A percentile compares a stretch with the other conserved stretches of the same genome.
phyloP scores from a whole-genome alignment of 2,329 filamentous ascomycete species.

The Sporothrix pseudoabietina region DNA sequence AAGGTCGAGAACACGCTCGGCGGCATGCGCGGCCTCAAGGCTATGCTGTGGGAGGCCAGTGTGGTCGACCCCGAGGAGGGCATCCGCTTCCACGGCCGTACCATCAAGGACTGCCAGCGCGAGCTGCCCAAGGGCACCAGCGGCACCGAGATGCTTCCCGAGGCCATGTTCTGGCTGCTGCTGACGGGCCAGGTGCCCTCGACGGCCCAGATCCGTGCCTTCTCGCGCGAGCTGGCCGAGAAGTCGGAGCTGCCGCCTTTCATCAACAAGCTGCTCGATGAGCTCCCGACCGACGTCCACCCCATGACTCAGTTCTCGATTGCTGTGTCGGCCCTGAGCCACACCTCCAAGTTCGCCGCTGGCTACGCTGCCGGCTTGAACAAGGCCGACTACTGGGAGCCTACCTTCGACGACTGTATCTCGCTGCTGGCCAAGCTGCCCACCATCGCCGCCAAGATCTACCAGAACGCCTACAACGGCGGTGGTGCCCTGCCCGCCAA shows the following conservation, averaged over 20 bases:
- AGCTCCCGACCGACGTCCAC: conserved; percentile 86
- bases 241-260: conserved; percentile 81
- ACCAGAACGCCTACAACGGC: conserved; percentile 85
- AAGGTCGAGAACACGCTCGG: conserved; percentile 93
- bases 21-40: conserved; percentile 95
- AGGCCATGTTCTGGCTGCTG: conserved; percentile 99
- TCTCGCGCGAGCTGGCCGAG: conserved; percentile 85
- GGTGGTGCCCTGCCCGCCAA: conserved; percentile 71
- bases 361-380: conserved; percentile 86
- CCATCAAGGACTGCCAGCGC: conserved; percentile 96
- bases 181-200: conserved; percentile 90
- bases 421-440: conserved; percentile 93
- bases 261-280: conserved; percentile 83
- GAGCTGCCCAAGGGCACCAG: conserved; percentile 89
- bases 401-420: conserved; percentile 94
- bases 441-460: conserved; percentile 95
- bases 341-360: conserved; percentile 90
- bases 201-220: conserved; percentile 73
- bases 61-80: conserved; percentile 96
- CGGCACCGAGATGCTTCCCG: conserved; percentile 95
- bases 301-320: conserved; percentile 99
- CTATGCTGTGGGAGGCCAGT: conserved; percentile 98
- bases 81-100: conserved; percentile 96
- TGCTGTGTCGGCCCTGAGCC: conserved; percentile 92
- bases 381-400: conserved; percentile 99